Percentiles rank a stretch among this genome's conserved stretches.
phyloP scores from a whole-genome alignment of 768 basidiomycete genomes.

The Dacryopinax spathularia region DNA sequence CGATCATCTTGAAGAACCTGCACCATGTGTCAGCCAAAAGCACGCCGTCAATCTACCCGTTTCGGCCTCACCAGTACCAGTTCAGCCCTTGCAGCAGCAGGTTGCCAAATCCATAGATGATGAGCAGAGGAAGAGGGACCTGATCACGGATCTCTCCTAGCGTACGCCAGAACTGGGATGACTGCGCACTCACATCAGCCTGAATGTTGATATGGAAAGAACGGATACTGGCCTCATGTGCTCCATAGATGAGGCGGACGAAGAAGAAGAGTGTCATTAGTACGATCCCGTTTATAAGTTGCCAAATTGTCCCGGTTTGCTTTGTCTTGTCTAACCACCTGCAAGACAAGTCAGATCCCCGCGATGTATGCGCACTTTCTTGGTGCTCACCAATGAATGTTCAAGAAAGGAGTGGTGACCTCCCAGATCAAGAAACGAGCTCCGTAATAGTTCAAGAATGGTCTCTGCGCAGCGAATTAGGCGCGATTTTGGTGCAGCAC shows the following conservation, averaged over 20 bases:
- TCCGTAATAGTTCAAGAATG: constrained; percentile 69
- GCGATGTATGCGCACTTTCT: neutral
- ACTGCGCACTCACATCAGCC: constrained; percentile 28
- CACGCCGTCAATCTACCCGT: neutral
- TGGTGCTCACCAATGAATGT: constrained; percentile 61
- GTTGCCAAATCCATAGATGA: constrained; percentile 46
- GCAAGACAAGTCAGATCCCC: neutral
- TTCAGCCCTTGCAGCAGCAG: constrained; percentile 57
- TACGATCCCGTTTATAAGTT: constrained; percentile 56
- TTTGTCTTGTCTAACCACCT: constrained; percentile 70
- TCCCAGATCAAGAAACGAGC: constrained; percentile 75
- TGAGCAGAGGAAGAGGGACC: constrained; percentile 34
- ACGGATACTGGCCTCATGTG: constrained; percentile 19
- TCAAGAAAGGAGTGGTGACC: constrained; percentile 72
- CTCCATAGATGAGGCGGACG: constrained; percentile 60
- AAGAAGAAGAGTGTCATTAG: constrained; percentile 56
- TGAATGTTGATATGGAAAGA: constrained; percentile 24
- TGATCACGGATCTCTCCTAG: constrained; percentile 40
- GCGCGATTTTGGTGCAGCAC: neutral
- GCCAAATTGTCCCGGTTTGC: constrained; percentile 50
- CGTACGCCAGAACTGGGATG: constrained; percentile 49
- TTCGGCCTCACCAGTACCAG: constrained; percentile 47
- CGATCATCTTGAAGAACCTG: constrained; percentile 67
- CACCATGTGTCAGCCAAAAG: neutral
- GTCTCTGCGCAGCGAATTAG: constrained; percentile 23